A percentile compares a stretch with the other conserved stretches of the same genome.
Evolutionary conservation across 352 stramenopile species (phyloP).

Genomic region (Pythium dissotocum): DNA sequence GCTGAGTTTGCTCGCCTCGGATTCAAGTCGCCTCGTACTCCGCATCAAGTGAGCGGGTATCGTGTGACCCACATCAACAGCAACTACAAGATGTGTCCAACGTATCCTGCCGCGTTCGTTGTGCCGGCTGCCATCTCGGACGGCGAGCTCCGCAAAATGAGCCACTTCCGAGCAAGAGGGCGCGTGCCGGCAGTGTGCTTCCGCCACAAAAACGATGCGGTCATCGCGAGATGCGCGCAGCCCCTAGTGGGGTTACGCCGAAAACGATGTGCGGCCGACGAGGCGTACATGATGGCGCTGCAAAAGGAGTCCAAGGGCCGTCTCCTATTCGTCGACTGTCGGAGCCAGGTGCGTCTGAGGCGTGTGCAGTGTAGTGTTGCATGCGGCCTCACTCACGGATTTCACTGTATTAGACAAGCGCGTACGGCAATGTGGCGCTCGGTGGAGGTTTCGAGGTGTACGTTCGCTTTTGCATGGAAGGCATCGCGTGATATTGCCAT

Average conservation of each 20-base stretch:
- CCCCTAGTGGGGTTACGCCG: conserved; percentile 94
- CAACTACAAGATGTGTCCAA: conserved; percentile 80
- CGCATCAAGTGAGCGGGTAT: conserved; percentile 50
- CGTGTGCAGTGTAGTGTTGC: neutral
- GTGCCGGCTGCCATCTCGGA: conserved; percentile 93
- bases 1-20: conserved; percentile 62
- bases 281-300: conserved; percentile 74
- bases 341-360: conserved; percentile 51
- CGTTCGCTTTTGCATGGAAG: conserved; percentile 10
- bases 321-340: conserved; percentile 79
- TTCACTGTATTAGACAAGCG: conserved; percentile 51
- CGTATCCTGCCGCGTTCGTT: conserved; percentile 83
- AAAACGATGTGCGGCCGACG: conserved; percentile 91
- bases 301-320: conserved; percentile 58
- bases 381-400: neutral
- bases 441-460: conserved; percentile 87
- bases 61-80: conserved; percentile 69
- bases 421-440: conserved; percentile 80
- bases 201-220: conserved; percentile 85
- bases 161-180: conserved; percentile 90
- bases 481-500: too few species aligned
- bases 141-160: conserved; percentile 86
- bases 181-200: conserved; percentile 93
- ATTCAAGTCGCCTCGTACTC: conserved; percentile 46
- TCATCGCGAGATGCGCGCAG: conserved; percentile 93